Evolutionary conservation across 768 basidiomycete genomes (phyloP), one percentile per base, ranked within the genome.

Genomic region (Tephrocybe sp.): DNA sequence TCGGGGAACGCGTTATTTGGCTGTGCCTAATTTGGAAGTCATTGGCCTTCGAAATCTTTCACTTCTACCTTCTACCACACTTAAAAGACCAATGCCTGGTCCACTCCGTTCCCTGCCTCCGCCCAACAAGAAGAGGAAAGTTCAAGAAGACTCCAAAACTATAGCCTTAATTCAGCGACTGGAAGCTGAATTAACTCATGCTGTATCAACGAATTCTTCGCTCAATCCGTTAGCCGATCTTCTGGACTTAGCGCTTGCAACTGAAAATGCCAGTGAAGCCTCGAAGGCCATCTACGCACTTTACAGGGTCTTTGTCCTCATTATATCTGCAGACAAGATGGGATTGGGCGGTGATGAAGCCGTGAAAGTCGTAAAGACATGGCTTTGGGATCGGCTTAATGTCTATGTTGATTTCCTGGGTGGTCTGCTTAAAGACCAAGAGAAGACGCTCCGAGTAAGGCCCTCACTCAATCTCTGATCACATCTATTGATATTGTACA

Each of bases 151-250:
- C 15, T 51, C 61, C 4, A 60, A 59, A 28, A 44, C 65, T 26
- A 14, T 25, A 21, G 44, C 53, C 18, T 44, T 50, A 12, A 54
- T 63, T 3, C 51, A 56, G 26, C 66, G 33, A 54, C 71, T 90
- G 11, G 89, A 92, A 65, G 62, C 71, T 23, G 68, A 72, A 38
- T 68, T 94, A 17, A 81, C 76, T 0, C 51, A 68, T 1, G 82
- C 89, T 0, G 70, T 85, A 3, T 62, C 75, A 7, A 60, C 71
- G 5, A 79, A 84, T 55, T 58, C 72, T 12, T 90, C 92, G 17
- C 74, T 97, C 37, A 98, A 97, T 62, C 72, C 79, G 24, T 68
- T 97, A 18, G 81, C 85, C 11, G 88, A 93, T 65, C 81, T 97
- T 7, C 65, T 93, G 47, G 71, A 80, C 14, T 66, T 91, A 25